Percentiles rank a stretch among this genome's conserved stretches.
Conservation (phyloP, 2,329 filamentous ascomycete species). For the Xylaria sp. region DNA sequence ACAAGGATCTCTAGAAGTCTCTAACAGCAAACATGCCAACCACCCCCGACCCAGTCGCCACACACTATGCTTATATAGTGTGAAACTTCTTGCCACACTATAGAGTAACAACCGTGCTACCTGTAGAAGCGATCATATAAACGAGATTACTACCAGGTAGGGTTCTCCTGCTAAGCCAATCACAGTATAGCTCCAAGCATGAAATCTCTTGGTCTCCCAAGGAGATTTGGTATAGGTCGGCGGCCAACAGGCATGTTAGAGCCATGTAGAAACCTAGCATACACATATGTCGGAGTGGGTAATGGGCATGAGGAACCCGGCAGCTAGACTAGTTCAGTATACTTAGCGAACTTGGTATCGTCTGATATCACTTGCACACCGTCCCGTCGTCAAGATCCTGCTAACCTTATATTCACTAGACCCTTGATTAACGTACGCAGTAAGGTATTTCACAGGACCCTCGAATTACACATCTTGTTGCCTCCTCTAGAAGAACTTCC, state of each 20-base stretch:
- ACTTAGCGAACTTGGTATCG: not conserved
- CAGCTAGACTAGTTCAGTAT: not conserved
- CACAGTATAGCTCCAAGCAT: not conserved
- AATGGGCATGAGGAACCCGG: not conserved
- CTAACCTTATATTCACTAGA: not conserved
- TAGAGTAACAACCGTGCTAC: not conserved
- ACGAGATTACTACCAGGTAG: not conserved
- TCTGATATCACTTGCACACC: not conserved
- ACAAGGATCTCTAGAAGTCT: not conserved
- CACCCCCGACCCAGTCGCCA: too few relatives aligned
- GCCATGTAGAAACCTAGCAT: not conserved
- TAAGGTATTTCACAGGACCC: too few relatives aligned
- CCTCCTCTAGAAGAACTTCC: not conserved
- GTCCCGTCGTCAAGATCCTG: not conserved
- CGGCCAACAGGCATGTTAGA: not conserved
- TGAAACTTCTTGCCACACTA: not conserved
- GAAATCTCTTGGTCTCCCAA: not conserved
- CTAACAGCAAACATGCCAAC: too few relatives aligned
- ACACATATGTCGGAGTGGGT: not conserved
- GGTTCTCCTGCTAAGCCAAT: not conserved
- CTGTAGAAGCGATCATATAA: not conserved
- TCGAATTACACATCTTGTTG: not conserved
- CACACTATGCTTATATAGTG: not conserved
- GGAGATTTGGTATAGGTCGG: not conserved
- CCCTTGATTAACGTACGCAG: not conserved